These are phyloP conservation scores for Piedraia hortae DNA, from an alignment of 2,329 filamentous ascomycete species.

Conservation along the genomic window DNA sequence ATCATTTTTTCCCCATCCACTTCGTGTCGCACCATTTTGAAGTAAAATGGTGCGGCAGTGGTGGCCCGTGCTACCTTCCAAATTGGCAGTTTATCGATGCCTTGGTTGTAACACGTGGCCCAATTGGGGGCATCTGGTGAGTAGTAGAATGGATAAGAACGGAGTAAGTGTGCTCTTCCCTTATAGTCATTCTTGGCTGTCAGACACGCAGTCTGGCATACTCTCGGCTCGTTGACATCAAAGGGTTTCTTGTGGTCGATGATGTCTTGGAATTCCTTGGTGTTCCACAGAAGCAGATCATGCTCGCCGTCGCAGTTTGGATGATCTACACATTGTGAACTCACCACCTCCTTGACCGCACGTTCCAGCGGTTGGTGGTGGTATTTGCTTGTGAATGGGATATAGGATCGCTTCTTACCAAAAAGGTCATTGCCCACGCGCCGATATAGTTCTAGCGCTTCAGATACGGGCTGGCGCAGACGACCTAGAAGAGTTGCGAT, in stretches of 20 bases:
- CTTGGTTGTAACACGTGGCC: slow-evolving; percentile 22
- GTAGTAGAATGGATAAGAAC: slow-evolving; percentile 22
- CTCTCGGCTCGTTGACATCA: slow-evolving; percentile 10
- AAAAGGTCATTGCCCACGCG: slow-evolving; percentile 22
- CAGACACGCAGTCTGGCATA: slow-evolving; percentile 18
- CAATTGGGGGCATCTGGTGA: slow-evolving; percentile 15
- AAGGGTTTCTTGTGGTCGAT: slow-evolving; percentile 6
- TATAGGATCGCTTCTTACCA: slow-evolving; percentile 16
- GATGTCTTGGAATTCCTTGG: slow-evolving; percentile 3
- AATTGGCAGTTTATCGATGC: slow-evolving; percentile 19
- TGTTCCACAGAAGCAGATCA: slow-evolving; percentile 19
- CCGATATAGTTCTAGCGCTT: slow-evolving; percentile 21
- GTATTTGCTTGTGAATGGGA: slow-evolving; percentile 23
- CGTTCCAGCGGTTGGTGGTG: slow-evolving; percentile 21
- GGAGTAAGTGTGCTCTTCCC: slow-evolving; percentile 21
- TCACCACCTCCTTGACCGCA: slow-evolving; percentile 20
- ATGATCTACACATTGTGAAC: slow-evolving; percentile 18
- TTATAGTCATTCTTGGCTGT: slow-evolving; percentile 21
- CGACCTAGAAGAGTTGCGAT: slow-evolving; percentile 24
- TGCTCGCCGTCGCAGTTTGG: slow-evolving; percentile 15
- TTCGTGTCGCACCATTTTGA: slow-evolving; percentile 21
- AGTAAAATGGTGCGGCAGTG: slow-evolving; percentile 25
- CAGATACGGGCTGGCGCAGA: slow-evolving; percentile 21
- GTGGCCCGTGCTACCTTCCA: slow-evolving; percentile 26
- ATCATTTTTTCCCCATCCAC: slow-evolving; percentile 14